Base-by-base conservation (phyloP, 225 moss, liverwort and hornwort species). In the Bryoerythrophyllum caledonicum region DNA sequence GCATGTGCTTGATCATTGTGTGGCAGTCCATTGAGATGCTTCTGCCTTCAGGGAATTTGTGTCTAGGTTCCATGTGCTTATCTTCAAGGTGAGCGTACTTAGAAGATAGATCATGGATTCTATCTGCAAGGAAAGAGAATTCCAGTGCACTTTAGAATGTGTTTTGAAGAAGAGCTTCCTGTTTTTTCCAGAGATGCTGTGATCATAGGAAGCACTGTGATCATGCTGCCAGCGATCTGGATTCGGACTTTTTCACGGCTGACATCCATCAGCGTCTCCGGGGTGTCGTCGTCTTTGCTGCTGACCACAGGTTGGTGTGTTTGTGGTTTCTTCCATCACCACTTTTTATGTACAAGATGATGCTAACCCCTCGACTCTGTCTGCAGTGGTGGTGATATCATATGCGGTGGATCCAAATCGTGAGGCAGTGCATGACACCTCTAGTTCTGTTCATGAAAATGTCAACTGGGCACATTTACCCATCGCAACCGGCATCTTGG, bases 21-120 rank as follows among this genome's bases (percentile, higher is more conserved):
- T 95, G 95, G 95, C 95, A 95, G 65, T 91, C 91, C 64, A 88
- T 91, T 63, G 86, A 87, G 63, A 93, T 95, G 91, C 91, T 95
- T 67, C 74, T 95, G 65, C 86, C 86, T 78, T 6, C 66, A 19
- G 87, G 78, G 65, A 35, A 74, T 64, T 38, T 90, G 68, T 95
- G 93, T 80, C 51, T 93, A 16, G 80, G 87, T 67, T 60, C 76
- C 63, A 24, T 85, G 67, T 89, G 93, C 79, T 70, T 83, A 34
- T 79, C 82, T 70, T 81, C 87, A 14, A 84, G 93, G 92, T 90
- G 63, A 67, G 37, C 34, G 9, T 35, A 56, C 1, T 25, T 76
- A 46, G 16, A 46, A 16, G 15, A 16, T 5, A 16, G 15, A 5
- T 15, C 4, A 44, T 15, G 14, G 7, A 49, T 49, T 49, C 48